Percentiles rank a stretch among this genome's conserved stretches.
Evolutionary conservation across 352 stramenopile species (phyloP).

Genomic region (Globisporangium canariense): DNA sequence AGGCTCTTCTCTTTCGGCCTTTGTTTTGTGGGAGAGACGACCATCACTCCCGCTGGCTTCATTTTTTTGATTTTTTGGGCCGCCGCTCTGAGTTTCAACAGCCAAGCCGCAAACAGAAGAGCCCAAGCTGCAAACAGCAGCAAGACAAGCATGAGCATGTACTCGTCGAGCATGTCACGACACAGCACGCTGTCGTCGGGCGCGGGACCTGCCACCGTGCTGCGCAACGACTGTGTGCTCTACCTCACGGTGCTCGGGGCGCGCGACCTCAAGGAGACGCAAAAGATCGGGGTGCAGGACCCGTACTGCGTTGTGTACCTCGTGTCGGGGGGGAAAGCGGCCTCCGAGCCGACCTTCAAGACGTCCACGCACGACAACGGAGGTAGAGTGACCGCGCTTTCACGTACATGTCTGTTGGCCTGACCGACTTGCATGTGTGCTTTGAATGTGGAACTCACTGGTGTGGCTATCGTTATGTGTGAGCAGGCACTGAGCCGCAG

Average conservation of each 20-base stretch:
- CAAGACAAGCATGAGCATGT: neutral
- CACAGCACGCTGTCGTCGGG: conserved; percentile 16
- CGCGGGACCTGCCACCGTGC: conserved; percentile 9
- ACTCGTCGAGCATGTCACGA: conserved; percentile 9
- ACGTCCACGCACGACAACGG: conserved; percentile 72
- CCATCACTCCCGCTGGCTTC: conserved; percentile 9
- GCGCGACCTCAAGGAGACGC: conserved; percentile 64
- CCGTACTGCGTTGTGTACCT: conserved; percentile 67
- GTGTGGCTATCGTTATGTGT: neutral
- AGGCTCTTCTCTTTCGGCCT: neutral
- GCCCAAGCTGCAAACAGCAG: neutral
- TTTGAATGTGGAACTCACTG: neutral
- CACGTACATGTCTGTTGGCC: neutral
- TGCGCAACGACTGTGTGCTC: conserved; percentile 70
- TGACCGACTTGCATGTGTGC: neutral
- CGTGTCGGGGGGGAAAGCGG: conserved; percentile 46
- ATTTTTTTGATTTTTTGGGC: conserved; percentile 1
- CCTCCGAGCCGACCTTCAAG: conserved; percentile 58
- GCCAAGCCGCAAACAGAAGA: neutral
- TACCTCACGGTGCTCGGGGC: conserved; percentile 66
- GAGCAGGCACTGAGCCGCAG: conserved; percentile 45
- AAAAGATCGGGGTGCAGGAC: conserved; percentile 71
- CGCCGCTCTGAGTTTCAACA: neutral
- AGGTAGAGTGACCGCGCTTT: conserved; percentile 20
- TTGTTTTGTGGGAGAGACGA: conserved; percentile 5